phyloP scores from a whole-genome alignment of 768 basidiomycete genomes.

The Chiua virens region DNA sequence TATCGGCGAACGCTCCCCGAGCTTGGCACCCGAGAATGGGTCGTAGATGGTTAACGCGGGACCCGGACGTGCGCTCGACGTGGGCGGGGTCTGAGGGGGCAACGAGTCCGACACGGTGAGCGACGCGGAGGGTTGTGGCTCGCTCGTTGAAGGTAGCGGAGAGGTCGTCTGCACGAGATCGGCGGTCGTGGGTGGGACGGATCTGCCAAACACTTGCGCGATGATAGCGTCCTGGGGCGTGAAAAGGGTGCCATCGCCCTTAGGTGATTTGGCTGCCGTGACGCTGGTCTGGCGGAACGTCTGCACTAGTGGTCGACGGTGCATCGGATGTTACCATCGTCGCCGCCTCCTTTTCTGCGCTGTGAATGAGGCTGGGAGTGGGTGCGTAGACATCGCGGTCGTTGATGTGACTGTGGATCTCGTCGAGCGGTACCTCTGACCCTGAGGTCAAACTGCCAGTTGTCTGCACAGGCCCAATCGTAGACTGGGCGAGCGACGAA shows the following conservation, averaged over 20 bases:
- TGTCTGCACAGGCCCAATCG: slow-evolving; percentile 14
- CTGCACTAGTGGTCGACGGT: slow-evolving; percentile 8
- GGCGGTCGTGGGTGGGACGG: background rate
- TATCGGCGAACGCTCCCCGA: slow-evolving; percentile 20
- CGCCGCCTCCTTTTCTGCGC: slow-evolving; percentile 8
- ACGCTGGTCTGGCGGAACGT: slow-evolving; percentile 1
- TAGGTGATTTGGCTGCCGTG: background rate
- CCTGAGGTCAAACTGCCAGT: slow-evolving; percentile 13
- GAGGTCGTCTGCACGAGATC: background rate
- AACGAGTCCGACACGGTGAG: slow-evolving; percentile 16
- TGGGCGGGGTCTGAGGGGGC: slow-evolving; percentile 1
- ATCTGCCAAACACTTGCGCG: slow-evolving; percentile 38
- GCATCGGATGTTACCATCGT: slow-evolving; percentile 10
- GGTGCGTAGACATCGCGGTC: slow-evolving; percentile 24
- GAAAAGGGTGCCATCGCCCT: slow-evolving; percentile 12
- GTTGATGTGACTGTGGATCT: slow-evolving; percentile 23
- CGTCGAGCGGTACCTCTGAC: slow-evolving; percentile 23
- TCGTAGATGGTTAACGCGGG: slow-evolving; percentile 28
- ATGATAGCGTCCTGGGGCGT: slow-evolving; percentile 67
- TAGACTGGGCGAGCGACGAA: slow-evolving; percentile 19
- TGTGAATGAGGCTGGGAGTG: slow-evolving; percentile 18
- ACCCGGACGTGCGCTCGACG: background rate
- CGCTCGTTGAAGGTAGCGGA: background rate
- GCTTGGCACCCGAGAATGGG: slow-evolving; percentile 32
- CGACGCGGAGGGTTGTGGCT: slow-evolving; percentile 13